Conservation (phyloP, 352 stramenopile species). For the Pythium rishiriense region DNA sequence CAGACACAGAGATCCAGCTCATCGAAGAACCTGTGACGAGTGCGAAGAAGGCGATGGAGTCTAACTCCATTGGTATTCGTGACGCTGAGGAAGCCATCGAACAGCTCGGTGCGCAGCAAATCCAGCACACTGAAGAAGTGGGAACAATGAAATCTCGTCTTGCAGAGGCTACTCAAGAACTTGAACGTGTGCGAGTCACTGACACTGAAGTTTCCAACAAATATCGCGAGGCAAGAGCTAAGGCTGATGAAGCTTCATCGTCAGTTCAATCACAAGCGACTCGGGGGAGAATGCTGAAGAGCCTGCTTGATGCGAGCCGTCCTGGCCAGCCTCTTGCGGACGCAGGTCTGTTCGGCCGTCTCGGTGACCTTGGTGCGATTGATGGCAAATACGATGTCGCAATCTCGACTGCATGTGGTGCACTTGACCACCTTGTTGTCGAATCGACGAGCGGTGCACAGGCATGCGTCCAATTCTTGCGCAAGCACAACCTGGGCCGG, state of each 20-base stretch:
- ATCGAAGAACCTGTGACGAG: slow-evolving; percentile 70
- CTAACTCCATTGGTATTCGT: slow-evolving; percentile 51
- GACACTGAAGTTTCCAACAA: slow-evolving; percentile 53
- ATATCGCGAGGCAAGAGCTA: slow-evolving; percentile 68
- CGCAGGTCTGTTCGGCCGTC: slow-evolving; percentile 93
- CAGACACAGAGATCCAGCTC: slow-evolving; percentile 78
- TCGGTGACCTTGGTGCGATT: slow-evolving; percentile 97
- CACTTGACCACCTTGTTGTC: slow-evolving; percentile 97
- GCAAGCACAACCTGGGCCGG: slow-evolving; percentile 94
- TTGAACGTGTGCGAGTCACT: slow-evolving; percentile 59
- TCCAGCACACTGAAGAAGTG: slow-evolving; percentile 54
- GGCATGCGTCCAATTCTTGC: slow-evolving; percentile 95
- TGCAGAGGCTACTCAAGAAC: slow-evolving; percentile 78
- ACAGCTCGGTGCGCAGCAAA: slow-evolving; percentile 64
- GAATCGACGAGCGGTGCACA: slow-evolving; percentile 95
- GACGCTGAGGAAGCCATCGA: slow-evolving; percentile 59
- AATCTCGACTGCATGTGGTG: slow-evolving; percentile 96
- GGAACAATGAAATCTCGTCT: slow-evolving; percentile 68
- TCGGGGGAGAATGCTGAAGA: slow-evolving; percentile 79
- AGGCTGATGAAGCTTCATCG: slow-evolving; percentile 76
- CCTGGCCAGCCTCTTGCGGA: slow-evolving; percentile 90
- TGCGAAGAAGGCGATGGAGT: slow-evolving; percentile 80
- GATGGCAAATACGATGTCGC: slow-evolving; percentile 97
- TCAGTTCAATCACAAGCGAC: slow-evolving; percentile 71
- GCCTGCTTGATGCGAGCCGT: slow-evolving; percentile 90